Base-by-base conservation (phyloP, 306 rosid species). In the Pterocarpus santalinus region DNA sequence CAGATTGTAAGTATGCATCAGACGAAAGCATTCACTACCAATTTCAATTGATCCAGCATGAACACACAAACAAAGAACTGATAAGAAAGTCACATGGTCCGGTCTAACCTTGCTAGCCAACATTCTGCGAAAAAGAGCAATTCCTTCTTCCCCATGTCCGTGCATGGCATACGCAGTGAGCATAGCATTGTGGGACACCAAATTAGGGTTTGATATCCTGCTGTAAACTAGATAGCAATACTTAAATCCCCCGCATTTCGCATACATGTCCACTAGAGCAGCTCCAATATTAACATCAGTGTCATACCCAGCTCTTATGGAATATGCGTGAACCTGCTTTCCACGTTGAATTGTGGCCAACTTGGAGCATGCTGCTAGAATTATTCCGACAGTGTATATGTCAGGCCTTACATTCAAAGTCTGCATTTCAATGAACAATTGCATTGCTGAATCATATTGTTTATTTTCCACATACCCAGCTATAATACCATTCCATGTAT, bases 81-180 rank as follows among this genome's bases (percentile, higher is more conserved):
- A 80, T 4, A 89, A 80, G 79, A 89, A 86, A 62, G 90, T 90
- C 72, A 86, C 82, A 41, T 70, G 82, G 75, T 90, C 94, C 15
- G 91, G 91, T 86, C 80, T 80, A 71, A 84, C 72, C 67, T 75
- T 80, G 7, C 58, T 63, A 0, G 79, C 73, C 49, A 89, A 76
- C 79, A 84, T 79, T 80, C 53, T 72, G 66, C 51, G 69, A 38
- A 89, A 89, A 38, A 85, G 82, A 35, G 85, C 69, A 53, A 90
- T 88, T 80, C 94, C 94, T 72, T 90, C 78, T 77, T 77, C 84
- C 22, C 91, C 91, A 8, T 78, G 62, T 56, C 91, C 91, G 9
- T 86, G 91, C 89, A 86, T 84, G 32, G 91, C 90, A 84, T 78
- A 88, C 5, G 94, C 94, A 34, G 86, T 90, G 53, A 90, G 89